Base-by-base conservation (phyloP, 1,139 yeast species). In the Candida sp. region DNA sequence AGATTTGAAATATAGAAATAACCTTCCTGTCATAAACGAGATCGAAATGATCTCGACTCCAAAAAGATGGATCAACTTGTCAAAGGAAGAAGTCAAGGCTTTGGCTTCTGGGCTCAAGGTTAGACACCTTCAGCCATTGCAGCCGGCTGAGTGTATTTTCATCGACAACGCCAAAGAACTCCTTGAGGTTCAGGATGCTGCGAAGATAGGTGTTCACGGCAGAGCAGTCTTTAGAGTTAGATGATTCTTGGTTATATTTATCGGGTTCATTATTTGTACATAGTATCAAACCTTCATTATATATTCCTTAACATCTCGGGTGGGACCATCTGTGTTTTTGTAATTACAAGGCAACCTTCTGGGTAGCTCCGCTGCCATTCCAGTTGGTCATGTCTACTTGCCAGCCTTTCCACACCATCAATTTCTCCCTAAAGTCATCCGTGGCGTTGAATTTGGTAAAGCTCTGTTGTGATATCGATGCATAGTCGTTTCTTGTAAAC, bases 101-200 rank as follows among this genome's bases (percentile, higher is more conserved):
- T 78, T 94, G 58, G 89, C 96, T 17, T 78, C 87, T 6, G 98
- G 99, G 3, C 75, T 82, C 53, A 81, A 85, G 26, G 88, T 90
- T 23, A 81, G 96, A 72, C 78, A 84, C 60, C 84, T 93, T 56
- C 81, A 84, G 61, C 96, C 98, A 1, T 74, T 91, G 50, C 92
- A 88, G 64, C 96, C 97, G 1, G 97, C 98, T 30, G 99, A 94
- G 69, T 80, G 90, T 54, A 83, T 93, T 58, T 85, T 94, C 60
- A 80, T 94, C 38, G 41, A 48, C 30, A 35, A 47, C 26, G 50
- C 32, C n/a, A 78, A 79, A 5, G 72, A 76, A n/a, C 77, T 88
- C 44, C 77, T 90, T 59, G 92, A 90, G 56, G 71, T 88, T 48
- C 91, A 89, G 61, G 97, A 93, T 61, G 98, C 98, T 41, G 90